These are phyloP conservation scores for Hymenoscyphus scutula DNA, from an alignment of 2,329 filamentous ascomycete genomes.

Conservation along the genomic window DNA sequence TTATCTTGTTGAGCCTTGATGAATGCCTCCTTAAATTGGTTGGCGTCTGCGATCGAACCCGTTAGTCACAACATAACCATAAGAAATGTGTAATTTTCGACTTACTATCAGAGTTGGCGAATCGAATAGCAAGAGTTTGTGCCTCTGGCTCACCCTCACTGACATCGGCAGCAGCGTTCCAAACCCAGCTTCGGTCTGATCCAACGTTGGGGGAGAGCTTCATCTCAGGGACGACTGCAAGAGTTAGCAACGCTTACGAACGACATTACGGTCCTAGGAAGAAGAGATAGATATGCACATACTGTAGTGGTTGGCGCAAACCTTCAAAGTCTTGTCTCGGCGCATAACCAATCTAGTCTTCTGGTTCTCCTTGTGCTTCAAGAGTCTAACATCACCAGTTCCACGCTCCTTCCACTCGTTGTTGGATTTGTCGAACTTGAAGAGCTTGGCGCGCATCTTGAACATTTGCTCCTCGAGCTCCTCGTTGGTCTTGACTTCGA, in stretches of 20 bases:
- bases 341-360: slow-evolving; percentile 99
- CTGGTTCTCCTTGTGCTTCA: slow-evolving; percentile 98
- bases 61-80: slow-evolving; percentile 24
- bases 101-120: slow-evolving; percentile 95
- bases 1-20: slow-evolving; percentile 97
- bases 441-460: slow-evolving; percentile 99
- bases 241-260: slow-evolving; percentile 1
- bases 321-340: slow-evolving; percentile 99
- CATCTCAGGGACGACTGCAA: slow-evolving; percentile 91
- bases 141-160: slow-evolving; percentile 97
- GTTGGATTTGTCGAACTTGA: slow-evolving; percentile 90
- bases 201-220: slow-evolving; percentile 97
- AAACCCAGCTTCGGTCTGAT: slow-evolving; percentile 98
- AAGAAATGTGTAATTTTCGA: slow-evolving; percentile 27
- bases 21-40: slow-evolving; percentile 96
- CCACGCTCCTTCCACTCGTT: slow-evolving; percentile 99
- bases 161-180: slow-evolving; percentile 96
- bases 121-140: slow-evolving; percentile 92
- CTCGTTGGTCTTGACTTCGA: slow-evolving; percentile 97
- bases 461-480: slow-evolving; percentile 96
- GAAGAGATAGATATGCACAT: slow-evolving; percentile 41
- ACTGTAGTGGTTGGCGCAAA: slow-evolving; percentile 99
- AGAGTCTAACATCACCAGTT: slow-evolving; percentile 89
- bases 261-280: background rate
- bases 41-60: slow-evolving; percentile 65